Evolutionary conservation across 768 basidiomycete genomes (phyloP).

Genomic region (Clavaria fumosa): DNA sequence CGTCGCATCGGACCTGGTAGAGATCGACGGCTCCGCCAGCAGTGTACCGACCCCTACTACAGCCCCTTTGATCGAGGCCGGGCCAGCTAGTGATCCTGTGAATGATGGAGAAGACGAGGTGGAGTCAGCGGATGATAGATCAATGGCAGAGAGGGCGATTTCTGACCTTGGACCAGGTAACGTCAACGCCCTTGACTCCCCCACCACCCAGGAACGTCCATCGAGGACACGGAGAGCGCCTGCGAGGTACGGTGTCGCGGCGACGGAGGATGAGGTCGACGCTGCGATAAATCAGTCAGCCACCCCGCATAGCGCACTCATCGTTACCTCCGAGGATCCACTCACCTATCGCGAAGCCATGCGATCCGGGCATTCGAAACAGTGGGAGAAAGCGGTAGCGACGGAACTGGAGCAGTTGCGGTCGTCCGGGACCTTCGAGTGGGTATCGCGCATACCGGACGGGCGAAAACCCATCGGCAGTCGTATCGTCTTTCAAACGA

Average conservation of each 20-base stretch:
- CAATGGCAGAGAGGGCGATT: too few species aligned
- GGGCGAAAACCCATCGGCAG: not conserved
- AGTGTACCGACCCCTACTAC: too few species aligned
- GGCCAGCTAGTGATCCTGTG: too few species aligned
- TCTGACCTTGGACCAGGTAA: too few species aligned
- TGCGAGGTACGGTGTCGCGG: not conserved
- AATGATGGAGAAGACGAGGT: too few species aligned
- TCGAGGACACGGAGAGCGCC: not conserved
- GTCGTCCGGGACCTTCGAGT: not conserved
- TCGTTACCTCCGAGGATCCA: not conserved
- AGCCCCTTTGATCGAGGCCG: too few species aligned
- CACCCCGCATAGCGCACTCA: not conserved
- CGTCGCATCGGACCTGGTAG: too few species aligned
- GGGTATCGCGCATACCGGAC: not conserved
- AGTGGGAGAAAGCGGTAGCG: not conserved
- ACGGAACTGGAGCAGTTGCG: not conserved
- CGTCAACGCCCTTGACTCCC: not conserved
- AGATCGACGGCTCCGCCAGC: too few species aligned
- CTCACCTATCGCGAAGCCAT: not conserved
- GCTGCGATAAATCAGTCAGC: not conserved
- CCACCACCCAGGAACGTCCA: not conserved
- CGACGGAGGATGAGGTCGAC: not conserved
- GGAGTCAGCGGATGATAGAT: too few species aligned
- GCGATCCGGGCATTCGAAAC: not conserved
- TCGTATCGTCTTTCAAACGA: constrained; percentile 17